Evolutionary conservation across 164 flowering plant genomes (phyloP).

Genomic region (Nymphaea colorata): DNA sequence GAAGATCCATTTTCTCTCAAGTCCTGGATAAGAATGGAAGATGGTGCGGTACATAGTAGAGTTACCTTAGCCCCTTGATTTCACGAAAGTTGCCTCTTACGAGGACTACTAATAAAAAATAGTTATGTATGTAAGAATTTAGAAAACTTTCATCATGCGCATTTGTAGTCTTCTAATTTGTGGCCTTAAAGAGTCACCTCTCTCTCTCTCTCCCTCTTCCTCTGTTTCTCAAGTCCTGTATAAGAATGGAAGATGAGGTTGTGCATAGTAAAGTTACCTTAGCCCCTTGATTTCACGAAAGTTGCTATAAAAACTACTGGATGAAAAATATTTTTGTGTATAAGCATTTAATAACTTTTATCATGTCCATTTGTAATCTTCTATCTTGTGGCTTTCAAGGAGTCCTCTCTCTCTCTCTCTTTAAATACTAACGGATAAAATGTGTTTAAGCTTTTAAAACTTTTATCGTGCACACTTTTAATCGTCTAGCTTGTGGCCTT

Average conservation of each 20-base stretch:
- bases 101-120: neutral
- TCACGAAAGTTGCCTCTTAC: neutral
- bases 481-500: too few species aligned
- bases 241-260: constrained; percentile 74
- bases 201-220: constrained; percentile 12
- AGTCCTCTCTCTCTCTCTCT: too few species aligned
- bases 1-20: constrained; percentile 49
- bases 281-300: constrained; percentile 13
- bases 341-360: neutral
- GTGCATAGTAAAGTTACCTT: constrained; percentile 52
- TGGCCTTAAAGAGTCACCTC: too few species aligned
- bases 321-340: neutral
- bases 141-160: neutral
- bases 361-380: neutral
- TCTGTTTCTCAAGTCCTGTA: constrained; percentile 68
- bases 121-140: neutral
- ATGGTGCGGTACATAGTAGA: constrained; percentile 52
- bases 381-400: too few species aligned
- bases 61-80: constrained; percentile 29
- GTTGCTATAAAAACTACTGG: neutral
- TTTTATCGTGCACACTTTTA: too few species aligned
- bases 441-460: too few species aligned
- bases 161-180: neutral
- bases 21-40: constrained; percentile 94
- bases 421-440: too few species aligned